Evolutionary conservation across 805 yeast genomes (phyloP).

Genomic region (Suhomyces canberraensis): DNA sequence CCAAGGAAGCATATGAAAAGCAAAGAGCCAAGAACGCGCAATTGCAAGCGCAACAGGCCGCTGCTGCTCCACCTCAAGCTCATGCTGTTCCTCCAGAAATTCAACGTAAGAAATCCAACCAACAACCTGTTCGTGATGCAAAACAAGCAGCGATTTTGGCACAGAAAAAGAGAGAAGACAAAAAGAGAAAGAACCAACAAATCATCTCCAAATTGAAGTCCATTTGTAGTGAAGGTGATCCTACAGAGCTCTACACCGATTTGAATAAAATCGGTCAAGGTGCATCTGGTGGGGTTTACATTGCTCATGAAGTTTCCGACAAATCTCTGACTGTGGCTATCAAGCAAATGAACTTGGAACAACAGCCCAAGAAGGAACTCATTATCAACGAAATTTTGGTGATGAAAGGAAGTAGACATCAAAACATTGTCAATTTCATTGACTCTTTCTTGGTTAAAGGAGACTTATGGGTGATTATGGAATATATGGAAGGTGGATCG

Average conservation of each 20-base stretch:
- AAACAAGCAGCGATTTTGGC: constrained; percentile 53
- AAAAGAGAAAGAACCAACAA: constrained; percentile 67
- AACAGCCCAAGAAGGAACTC: constrained; percentile 93
- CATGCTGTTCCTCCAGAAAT: constrained; percentile 2
- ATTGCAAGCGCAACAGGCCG: constrained; percentile 7
- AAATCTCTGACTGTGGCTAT: constrained; percentile 74
- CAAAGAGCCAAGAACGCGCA: constrained; percentile 10
- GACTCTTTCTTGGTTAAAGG: constrained; percentile 62
- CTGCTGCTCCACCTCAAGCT: too few relatives aligned
- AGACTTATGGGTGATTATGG: constrained; percentile 99
- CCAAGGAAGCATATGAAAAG: constrained; percentile 11
- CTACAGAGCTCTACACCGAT: constrained; percentile 62
- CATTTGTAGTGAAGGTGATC: constrained; percentile 85
- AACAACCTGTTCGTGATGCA: constrained; percentile 46
- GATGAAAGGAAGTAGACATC: constrained; percentile 93
- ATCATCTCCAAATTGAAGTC: constrained; percentile 66
- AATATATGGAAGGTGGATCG: constrained; percentile 98
- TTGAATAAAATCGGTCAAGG: constrained; percentile 94
- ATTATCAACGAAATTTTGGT: constrained; percentile 94
- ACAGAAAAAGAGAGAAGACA: constrained; percentile 75
- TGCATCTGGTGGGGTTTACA: constrained; percentile 95
- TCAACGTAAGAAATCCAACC: constrained; percentile 13
- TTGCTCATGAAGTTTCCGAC: constrained; percentile 62
- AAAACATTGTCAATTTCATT: constrained; percentile 89
- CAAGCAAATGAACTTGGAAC: constrained; percentile 92